Base-by-base conservation (phyloP, 1,284 basidiomycete genomes). In the Athelia sp. region DNA sequence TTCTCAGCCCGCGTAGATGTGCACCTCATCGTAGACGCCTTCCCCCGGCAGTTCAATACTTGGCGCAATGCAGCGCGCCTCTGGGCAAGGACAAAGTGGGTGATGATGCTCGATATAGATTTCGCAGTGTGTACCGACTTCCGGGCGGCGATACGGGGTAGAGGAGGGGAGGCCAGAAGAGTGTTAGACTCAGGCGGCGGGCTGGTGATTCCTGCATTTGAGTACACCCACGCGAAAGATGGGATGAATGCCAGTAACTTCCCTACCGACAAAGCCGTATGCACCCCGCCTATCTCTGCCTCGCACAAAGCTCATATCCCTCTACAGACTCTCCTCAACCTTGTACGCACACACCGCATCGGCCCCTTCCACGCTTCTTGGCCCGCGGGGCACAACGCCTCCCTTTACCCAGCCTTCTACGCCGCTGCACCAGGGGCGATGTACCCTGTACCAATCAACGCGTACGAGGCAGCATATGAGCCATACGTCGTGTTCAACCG, bases 21-120 rank as follows among this genome's bases (percentile, higher is more conserved):
- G 10, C 93, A 96, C 60, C 80, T 96, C 26, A 82, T 94, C 29
- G 75, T 94, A 57, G 90, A 92, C 50, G 78, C 82, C 2, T 90
- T 89, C 58, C 83, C 86, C 53, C 76, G 89, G 3, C 81, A 91
- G 61, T 86, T 93, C 71, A 93, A 93, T 65, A 82, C 87, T 35
- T 93, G 90, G 87, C 76, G 91, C 35, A 93, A 93, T 62, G 77
- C 83, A 31, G 90, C 90, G 11, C 79, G 90, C 38, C 72, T 90
- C 48, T 89, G 90, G 59, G 84, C 89, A 1, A 76, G 88, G 13
- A 91, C 90, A 3, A 78, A 86, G 54, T 90, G 81, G 57, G 79
- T 92, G 47, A 87, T 93, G 83, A 89, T 92, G 83, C 79, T 93
- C 48, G 90, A 93, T 64, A 84, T 92, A 52, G 90, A 93, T 63